A percentile compares a stretch with the other conserved stretches of the same genome.
phyloP scores from a whole-genome alignment of 1,284 basidiomycete species.

The Ganoderma meredithae region DNA sequence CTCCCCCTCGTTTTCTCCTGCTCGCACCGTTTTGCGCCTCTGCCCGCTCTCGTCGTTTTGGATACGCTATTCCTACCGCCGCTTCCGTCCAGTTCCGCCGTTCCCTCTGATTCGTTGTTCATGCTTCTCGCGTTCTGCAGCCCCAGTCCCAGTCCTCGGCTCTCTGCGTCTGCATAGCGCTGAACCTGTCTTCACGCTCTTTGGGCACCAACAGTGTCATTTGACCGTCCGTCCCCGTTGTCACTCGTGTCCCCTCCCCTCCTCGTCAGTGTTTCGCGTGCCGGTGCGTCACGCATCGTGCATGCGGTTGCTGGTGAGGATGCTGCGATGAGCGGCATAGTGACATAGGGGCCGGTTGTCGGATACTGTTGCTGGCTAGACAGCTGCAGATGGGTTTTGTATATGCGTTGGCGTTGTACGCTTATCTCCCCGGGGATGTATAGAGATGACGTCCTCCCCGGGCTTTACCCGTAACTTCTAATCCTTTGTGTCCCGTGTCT shows the following conservation, averaged over 20 bases:
- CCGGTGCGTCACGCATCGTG: background rate
- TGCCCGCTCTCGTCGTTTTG: conserved; percentile 12
- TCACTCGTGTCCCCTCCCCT: background rate
- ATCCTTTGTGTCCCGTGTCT: conserved; percentile 2
- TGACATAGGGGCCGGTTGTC: conserved; percentile 7
- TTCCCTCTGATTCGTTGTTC: background rate
- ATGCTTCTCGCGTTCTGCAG: background rate
- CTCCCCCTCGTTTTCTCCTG: background rate
- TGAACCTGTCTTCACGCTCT: conserved; percentile 33
- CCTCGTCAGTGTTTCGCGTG: background rate
- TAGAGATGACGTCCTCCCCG: background rate
- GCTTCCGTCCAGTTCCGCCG: conserved; percentile 6
- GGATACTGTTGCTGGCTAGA: conserved; percentile 34
- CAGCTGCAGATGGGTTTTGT: conserved; percentile 33
- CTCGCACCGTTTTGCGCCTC: background rate
- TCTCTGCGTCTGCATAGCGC: conserved; percentile 25
- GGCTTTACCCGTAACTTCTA: background rate
- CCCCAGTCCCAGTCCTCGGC: conserved; percentile 11
- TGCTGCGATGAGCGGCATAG: background rate
- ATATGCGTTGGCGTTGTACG: conserved; percentile 18
- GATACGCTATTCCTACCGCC: background rate
- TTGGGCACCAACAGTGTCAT: conserved; percentile 34
- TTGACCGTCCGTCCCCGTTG: conserved; percentile 14
- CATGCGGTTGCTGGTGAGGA: background rate
- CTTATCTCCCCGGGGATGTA: background rate